Percentiles rank a stretch among this genome's conserved stretches.
These are phyloP conservation scores for Vararia minispora DNA, from an alignment of 768 basidiomycete species.

Conservation along the genomic window DNA sequence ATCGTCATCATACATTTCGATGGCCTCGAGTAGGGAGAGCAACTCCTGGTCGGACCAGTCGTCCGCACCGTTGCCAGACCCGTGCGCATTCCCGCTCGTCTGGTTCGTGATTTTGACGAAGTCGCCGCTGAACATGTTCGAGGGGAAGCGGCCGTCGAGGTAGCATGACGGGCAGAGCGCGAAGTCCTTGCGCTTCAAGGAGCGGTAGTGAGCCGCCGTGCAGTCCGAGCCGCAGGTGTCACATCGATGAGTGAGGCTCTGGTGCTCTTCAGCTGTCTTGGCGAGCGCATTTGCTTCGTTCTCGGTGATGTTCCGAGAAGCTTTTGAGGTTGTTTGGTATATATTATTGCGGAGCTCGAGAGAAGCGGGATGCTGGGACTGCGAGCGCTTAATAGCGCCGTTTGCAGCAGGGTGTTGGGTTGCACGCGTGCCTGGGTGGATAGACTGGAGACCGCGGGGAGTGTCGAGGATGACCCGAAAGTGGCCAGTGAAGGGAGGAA, in stretches of 20 bases:
- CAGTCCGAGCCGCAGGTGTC: conserved; percentile 96
- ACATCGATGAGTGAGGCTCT: conserved; percentile 54
- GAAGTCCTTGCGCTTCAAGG: conserved; percentile 84
- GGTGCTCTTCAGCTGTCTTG: conserved; percentile 39
- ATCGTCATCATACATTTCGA: conserved; percentile 98
- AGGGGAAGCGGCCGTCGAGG: conserved; percentile 93
- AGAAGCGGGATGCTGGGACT: conserved; percentile 46
- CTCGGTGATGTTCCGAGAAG: conserved; percentile 58
- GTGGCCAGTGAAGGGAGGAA: conserved; percentile 97
- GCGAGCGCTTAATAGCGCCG: conserved; percentile 30
- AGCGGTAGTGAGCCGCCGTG: conserved; percentile 80
- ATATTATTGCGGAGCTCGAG: conserved; percentile 83
- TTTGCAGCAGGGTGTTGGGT: conserved; percentile 35
- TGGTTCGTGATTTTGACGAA: conserved; percentile 74
- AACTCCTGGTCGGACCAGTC: conserved; percentile 89
- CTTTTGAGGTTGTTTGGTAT: conserved; percentile 80
- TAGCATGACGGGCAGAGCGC: conserved; percentile 90
- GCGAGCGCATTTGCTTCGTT: conserved; percentile 58
- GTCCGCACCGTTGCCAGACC: conserved; percentile 33
- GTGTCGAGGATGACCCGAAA: conserved; percentile 97
- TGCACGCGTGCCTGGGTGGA: conserved; percentile 72
- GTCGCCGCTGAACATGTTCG: conserved; percentile 92
- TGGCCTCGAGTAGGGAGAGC: conserved; percentile 81
- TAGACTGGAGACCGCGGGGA: conserved; percentile 88
- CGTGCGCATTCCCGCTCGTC: conserved; percentile 24